Conservation (phyloP, 768 basidiomycete species). For the Kwoniella botswanensis region DNA sequence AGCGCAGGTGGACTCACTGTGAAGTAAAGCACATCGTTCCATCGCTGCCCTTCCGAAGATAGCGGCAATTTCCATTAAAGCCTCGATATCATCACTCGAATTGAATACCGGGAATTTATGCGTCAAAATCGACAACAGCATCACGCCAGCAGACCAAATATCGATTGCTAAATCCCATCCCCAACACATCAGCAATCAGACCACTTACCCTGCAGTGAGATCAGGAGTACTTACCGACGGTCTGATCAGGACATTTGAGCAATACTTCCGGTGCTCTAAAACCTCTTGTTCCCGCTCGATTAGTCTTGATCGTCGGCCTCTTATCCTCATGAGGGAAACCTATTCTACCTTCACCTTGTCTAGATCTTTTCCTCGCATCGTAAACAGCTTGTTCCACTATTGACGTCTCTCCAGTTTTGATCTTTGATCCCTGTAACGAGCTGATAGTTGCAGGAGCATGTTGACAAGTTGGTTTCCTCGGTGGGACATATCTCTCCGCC, state of each 20-base stretch:
- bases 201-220: conserved; percentile 11
- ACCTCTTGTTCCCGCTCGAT: conserved; percentile 93
- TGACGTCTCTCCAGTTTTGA: conserved; percentile 61
- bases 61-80: conserved; percentile 88
- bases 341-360: conserved; percentile 49
- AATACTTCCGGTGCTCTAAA: conserved; percentile 97
- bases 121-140: conserved; percentile 87
- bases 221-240: conserved; percentile 70
- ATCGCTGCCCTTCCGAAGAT: conserved; percentile 82
- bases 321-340: conserved; percentile 56
- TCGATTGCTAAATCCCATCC: conserved; percentile 74
- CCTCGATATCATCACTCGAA: conserved; percentile 91
- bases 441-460: conserved; percentile 71
- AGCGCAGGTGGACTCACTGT: conserved; percentile 67
- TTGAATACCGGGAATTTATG: conserved; percentile 93
- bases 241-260: conserved; percentile 90
- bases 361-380: conserved; percentile 51
- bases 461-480: conserved; percentile 64
- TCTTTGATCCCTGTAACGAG: conserved; percentile 72
- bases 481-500: conserved; percentile 66
- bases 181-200: background rate
- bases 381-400: conserved; percentile 57
- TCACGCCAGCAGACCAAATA: conserved; percentile 92
- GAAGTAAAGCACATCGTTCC: conserved; percentile 82
- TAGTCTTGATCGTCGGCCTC: conserved; percentile 79